Percentiles rank a stretch among this genome's conserved stretches.
phyloP scores from a whole-genome alignment of 306 rosid species.

The Geum urbanum region DNA sequence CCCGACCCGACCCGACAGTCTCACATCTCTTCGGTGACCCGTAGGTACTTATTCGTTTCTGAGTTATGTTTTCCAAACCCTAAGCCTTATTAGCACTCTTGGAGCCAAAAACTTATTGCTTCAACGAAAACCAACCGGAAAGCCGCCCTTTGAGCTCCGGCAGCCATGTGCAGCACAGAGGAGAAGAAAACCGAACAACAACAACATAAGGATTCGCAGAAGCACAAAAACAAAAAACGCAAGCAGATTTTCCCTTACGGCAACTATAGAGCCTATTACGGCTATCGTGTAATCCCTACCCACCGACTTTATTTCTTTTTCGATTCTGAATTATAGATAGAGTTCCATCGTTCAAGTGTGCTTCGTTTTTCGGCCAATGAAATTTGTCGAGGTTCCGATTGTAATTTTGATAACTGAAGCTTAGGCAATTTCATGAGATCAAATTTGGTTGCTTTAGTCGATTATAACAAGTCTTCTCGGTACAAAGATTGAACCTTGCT shows the following conservation, averaged over 20 bases:
- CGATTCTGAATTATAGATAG: neutral
- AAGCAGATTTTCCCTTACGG: slow-evolving; percentile 59
- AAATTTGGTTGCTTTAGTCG: neutral
- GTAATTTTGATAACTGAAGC: neutral
- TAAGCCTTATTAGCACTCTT: neutral
- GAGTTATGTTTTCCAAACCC: neutral
- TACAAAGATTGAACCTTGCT: neutral
- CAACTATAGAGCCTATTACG: slow-evolving; percentile 80
- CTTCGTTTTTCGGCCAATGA: neutral
- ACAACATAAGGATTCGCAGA: neutral
- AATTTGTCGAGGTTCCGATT: neutral
- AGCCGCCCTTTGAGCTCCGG: neutral
- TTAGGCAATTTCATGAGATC: neutral
- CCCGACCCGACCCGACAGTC: no score
- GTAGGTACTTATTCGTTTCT: no score
- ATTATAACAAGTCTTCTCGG: neutral
- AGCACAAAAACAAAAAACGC: slow-evolving; percentile 34
- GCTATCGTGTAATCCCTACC: slow-evolving; percentile 57
- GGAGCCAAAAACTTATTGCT: neutral
- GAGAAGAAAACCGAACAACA: slow-evolving; percentile 19
- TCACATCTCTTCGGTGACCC: no score
- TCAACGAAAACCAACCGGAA: neutral
- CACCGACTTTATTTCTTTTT: neutral
- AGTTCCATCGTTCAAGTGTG: neutral
- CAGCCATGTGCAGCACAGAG: slow-evolving; percentile 4